Percentiles rank a stretch among this genome's conserved stretches.
These are phyloP conservation scores for Clarireedia hainanense DNA, from an alignment of 2,329 filamentous ascomycete genomes.

Conservation along the genomic window DNA sequence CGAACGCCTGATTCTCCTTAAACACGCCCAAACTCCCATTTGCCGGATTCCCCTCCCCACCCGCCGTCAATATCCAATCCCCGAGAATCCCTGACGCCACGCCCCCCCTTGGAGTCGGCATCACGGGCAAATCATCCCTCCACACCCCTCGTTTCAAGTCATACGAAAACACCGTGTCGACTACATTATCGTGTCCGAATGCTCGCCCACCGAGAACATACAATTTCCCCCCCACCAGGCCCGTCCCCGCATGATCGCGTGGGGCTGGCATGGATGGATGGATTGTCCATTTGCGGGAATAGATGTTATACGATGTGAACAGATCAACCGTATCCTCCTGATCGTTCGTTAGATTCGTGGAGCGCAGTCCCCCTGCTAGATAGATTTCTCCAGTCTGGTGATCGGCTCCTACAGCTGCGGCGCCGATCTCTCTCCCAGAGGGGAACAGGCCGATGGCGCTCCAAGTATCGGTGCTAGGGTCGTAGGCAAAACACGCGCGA, in stretches of 20 bases:
- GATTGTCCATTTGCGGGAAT: constrained; percentile 21
- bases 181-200: constrained; percentile 27
- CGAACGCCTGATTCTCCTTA: constrained; percentile 28
- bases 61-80: constrained; percentile 30
- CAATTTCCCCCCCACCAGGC: constrained; percentile 16
- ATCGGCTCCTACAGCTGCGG: constrained; percentile 29
- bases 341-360: background rate
- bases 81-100: constrained; percentile 24
- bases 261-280: constrained; percentile 30
- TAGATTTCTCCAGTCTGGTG: constrained; percentile 25
- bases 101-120: constrained; percentile 34
- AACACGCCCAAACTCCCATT: constrained; percentile 21
- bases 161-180: constrained; percentile 31
- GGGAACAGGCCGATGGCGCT: constrained; percentile 24
- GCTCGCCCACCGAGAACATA: constrained; percentile 26
- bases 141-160: constrained; percentile 26
- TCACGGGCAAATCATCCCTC: constrained; percentile 22
- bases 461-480: constrained; percentile 10
- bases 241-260: constrained; percentile 30
- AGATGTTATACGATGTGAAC: constrained; percentile 29
- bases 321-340: constrained; percentile 1
- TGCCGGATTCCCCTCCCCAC: constrained; percentile 32
- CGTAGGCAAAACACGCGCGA: constrained; percentile 10
- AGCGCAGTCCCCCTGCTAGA: constrained; percentile 33
- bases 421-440: constrained; percentile 25